These are phyloP conservation scores for Acrocalymma vagum DNA, from an alignment of 2,329 filamentous ascomycete genomes.

Conservation along the genomic window DNA sequence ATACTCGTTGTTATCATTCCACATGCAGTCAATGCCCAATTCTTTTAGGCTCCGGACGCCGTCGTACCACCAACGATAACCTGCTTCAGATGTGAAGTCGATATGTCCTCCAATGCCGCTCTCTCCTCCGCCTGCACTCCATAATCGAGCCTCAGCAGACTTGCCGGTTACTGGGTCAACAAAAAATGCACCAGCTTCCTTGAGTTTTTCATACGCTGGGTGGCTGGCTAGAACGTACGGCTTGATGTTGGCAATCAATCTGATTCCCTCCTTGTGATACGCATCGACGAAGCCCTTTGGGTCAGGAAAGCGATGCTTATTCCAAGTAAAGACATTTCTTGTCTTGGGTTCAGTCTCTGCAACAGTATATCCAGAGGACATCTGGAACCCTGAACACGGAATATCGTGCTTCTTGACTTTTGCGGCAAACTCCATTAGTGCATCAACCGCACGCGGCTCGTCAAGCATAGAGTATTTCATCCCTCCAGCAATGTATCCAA, in stretches of 20 bases:
- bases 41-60: conserved; percentile 69
- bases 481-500: conserved; percentile 76
- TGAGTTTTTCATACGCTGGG: conserved; percentile 70
- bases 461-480: conserved; percentile 68
- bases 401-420: conserved; percentile 72
- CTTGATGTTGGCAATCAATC: conserved; percentile 76
- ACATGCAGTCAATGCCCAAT: conserved; percentile 75
- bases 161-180: conserved; percentile 59
- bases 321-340: conserved; percentile 77
- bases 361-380: conserved; percentile 77
- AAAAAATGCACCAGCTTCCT: conserved; percentile 69
- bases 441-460: conserved; percentile 63
- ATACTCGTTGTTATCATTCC: conserved; percentile 85
- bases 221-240: conserved; percentile 74
- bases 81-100: conserved; percentile 74
- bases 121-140: conserved; percentile 76
- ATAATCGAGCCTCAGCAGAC: conserved; percentile 69
- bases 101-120: conserved; percentile 76
- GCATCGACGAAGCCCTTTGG: conserved; percentile 69
- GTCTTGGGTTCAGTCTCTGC: conserved; percentile 73
- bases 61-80: conserved; percentile 76
- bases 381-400: conserved; percentile 75
- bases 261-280: conserved; percentile 71
- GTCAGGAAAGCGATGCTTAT: conserved; percentile 73
- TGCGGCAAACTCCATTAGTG: conserved; percentile 67